Evolutionary conservation across 2,329 filamentous ascomycete genomes (phyloP), one percentile per base, ranked within the genome.

Genomic region (Venturia effusa): DNA sequence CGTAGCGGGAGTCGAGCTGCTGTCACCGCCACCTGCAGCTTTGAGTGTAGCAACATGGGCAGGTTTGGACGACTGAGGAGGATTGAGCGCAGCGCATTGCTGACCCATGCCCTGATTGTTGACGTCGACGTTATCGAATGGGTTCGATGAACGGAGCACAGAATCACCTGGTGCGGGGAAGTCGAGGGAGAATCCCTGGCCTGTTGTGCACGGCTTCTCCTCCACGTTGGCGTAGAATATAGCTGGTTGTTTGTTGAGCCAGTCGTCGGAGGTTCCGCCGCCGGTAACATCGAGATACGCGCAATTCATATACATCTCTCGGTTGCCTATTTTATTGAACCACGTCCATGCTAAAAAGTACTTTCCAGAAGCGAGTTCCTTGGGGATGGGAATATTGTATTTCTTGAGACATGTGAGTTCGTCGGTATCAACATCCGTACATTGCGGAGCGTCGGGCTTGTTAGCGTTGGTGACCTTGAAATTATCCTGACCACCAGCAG

Each of bases 261-360:
- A 82, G 6, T 77, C 72, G 61, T 83, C 68, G 41, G 65, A 68
- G 57, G 71, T 70, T 48, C 73, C 71, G 24, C 76, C 75, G 1
- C 73, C 76, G 0, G 83, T 84, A 27, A 96, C 79, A 0, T 77
- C 82, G 63, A 95, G 76, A 0, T 89, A 84, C 0, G 88, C 90
- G 69, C 94, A 97, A 81, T 96, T 94, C 91, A 96, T 95, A 81
- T 97, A 97, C 83, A 96, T 90, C 73, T 97, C 93, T 0, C 92
- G 85, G 77, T 96, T 93, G 4, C 93, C 92, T 4, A 96, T 74
- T 66, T 87, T 85, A 73, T 96, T 97, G 78, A 93, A 87, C 93
- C 89, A 97, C 1, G 89, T 90, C 91, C 92, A 97, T 0, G 90
- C 90, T 11, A 97, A 79, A 0, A 87, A 88, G 41, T 88, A 88